Evolutionary conservation across 331 rosid species (phyloP).

Genomic region (Quercus phellos): DNA sequence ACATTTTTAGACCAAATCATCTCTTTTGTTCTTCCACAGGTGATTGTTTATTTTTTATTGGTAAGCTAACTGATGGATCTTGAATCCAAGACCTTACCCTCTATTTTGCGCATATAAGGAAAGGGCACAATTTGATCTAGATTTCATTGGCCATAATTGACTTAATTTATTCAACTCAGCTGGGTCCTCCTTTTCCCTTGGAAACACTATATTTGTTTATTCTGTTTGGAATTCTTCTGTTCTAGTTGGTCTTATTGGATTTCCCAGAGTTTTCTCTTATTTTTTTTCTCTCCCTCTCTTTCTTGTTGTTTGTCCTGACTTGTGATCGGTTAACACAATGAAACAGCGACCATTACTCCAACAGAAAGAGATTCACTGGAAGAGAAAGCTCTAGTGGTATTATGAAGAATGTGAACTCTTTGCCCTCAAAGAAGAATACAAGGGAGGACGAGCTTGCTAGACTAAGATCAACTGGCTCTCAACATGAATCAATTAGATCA

Average conservation of each 20-base stretch:
- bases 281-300: neutral
- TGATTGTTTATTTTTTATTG: neutral
- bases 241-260: neutral
- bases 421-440: neutral
- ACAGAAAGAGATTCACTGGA: neutral
- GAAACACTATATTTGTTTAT: neutral
- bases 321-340: slow-evolving; percentile 5
- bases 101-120: too few species aligned
- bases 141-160: neutral
- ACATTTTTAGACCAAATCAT: neutral
- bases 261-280: neutral
- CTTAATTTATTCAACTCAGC: neutral
- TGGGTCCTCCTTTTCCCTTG: neutral
- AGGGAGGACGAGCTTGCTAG: neutral
- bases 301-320: neutral
- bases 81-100: too few species aligned
- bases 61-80: too few species aligned
- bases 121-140: too few species aligned
- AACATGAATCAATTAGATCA: slow-evolving; percentile 1
- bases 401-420: neutral
- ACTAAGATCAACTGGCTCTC: slow-evolving; percentile 1
- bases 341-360: slow-evolving; percentile 19
- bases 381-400: neutral
- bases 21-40: neutral
- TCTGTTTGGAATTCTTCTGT: neutral